Base-by-base conservation (phyloP, 225 moss, liverwort and hornwort species). In the Neckera pumila region DNA sequence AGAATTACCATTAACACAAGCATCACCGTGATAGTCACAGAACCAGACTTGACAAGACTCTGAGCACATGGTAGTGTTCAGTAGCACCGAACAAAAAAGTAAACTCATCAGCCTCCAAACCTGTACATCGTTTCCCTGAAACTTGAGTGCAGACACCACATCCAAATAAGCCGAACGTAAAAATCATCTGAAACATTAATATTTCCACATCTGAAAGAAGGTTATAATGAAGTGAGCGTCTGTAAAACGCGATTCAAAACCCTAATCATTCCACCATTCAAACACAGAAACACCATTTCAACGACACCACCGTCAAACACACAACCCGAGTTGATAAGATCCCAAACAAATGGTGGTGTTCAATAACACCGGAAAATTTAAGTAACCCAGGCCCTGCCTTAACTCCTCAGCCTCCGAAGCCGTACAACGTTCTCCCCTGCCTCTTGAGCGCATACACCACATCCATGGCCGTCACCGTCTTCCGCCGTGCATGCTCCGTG, bases 391-490 rank as follows among this genome's bases (percentile, higher is more conserved):
- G 34, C 33, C 25, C 43, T 1, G 34, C 6, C 47, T 13, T 13
- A 13, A 21, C 23, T 63, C 62, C 9, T 85, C 36, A 85, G 26
- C 85, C 85, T 74, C 85, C 85, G 12, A 85, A 85, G 0, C 85
- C 85, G 36, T 85, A 85, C 85, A 85, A 27, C 4, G 74, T 85
- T 36, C 85, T 45, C 4, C 85, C 85, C 47, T 85, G 85, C 45
- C 85, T 33, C 74, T 85, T 85, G 8, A 85, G 85, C 18, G 85
- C 85, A 19, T 85, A 85, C 5, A 85, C 85, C 27, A 85, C 85
- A 14, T 85, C 85, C 85, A 85, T 85, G 47, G 85, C 85, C 13
- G 74, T 85, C 74, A 85, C 74, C 45, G 85, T 85, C 85, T 85
- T 85, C 34, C 85, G 60, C 18, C 85, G 45, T 47, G 85, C 85